Conservation (phyloP, 116 monocot genomes). For the Phalaenopsis hybrid region DNA sequence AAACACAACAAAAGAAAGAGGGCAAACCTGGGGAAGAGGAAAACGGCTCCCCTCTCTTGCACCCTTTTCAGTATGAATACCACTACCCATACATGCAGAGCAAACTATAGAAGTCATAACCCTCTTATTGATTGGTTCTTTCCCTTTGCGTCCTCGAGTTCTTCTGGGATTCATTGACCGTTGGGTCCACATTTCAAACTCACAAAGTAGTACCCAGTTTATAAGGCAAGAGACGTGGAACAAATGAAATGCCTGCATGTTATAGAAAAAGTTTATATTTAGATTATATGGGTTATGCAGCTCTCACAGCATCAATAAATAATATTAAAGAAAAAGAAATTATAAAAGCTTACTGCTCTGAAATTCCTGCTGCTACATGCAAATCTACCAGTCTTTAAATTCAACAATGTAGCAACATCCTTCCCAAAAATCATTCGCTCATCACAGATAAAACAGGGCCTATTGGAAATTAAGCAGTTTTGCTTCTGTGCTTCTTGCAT, state of each 20-base stretch:
- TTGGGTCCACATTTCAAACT: constrained; percentile 49
- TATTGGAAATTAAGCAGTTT: constrained; percentile 50
- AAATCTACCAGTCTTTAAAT: constrained; percentile 64
- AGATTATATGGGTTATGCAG: neutral
- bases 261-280: neutral
- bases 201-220: constrained; percentile 83
- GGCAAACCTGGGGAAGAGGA: constrained; percentile 51
- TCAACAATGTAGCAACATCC: constrained; percentile 74
- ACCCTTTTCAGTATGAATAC: constrained; percentile 35
- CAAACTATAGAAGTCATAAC: constrained; percentile 56
- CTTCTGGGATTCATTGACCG: constrained; percentile 28
- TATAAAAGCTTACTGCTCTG: constrained; percentile 47
- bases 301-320: neutral
- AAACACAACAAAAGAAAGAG: neutral
- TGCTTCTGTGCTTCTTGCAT: constrained; percentile 43
- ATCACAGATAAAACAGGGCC: constrained; percentile 74
- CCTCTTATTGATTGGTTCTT: constrained; percentile 18
- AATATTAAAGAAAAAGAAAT: neutral
- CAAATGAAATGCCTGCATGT: constrained; percentile 82
- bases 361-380: constrained; percentile 87
- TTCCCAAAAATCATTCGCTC: constrained; percentile 68
- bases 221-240: constrained; percentile 87
- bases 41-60: constrained; percentile 55
- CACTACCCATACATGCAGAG: constrained; percentile 85
- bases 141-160: constrained; percentile 54